phyloP scores from a whole-genome alignment of 2,329 filamentous ascomycete species.

The Xylariaceae sp. region DNA sequence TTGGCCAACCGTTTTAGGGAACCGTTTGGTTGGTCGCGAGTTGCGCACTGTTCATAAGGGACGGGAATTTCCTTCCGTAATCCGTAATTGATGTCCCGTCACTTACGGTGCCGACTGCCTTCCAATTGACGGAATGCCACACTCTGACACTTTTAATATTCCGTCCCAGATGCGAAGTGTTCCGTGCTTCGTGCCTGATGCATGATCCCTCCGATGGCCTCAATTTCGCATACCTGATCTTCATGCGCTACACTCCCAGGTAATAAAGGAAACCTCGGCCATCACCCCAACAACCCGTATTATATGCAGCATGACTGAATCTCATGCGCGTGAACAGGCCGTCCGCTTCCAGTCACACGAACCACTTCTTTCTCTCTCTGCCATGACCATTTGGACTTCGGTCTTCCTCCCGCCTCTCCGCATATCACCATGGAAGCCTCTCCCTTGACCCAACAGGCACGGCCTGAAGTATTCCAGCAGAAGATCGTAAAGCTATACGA shows the following conservation, averaged over 20 bases:
- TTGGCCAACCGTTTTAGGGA: no score
- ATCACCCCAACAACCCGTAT: no score
- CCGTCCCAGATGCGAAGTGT: neutral
- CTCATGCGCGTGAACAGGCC: conserved; percentile 2
- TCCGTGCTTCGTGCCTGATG: neutral
- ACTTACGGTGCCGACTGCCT: no score
- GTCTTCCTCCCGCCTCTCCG: conserved; percentile 3
- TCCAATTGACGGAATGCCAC: no score
- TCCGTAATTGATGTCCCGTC: no score
- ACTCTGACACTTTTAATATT: no score
- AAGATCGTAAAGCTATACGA: conserved; percentile 92
- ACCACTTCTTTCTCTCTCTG: neutral
- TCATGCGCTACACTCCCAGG: conserved; percentile 4
- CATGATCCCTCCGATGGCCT: neutral
- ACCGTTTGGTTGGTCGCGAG: no score
- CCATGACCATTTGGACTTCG: conserved; percentile 12
- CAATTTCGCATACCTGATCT: neutral
- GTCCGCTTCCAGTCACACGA: neutral
- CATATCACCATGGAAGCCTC: conserved; percentile 68
- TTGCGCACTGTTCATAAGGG: no score
- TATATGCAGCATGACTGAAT: conserved; percentile 7
- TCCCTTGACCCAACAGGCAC: conserved; percentile 85
- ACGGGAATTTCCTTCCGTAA: no score
- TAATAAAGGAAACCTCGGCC: neutral
- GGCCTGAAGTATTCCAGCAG: conserved; percentile 85